Evolutionary conservation across 805 yeast genomes (phyloP), one percentile per base, ranked within the genome.

Genomic region (Komagataella phaffii): DNA sequence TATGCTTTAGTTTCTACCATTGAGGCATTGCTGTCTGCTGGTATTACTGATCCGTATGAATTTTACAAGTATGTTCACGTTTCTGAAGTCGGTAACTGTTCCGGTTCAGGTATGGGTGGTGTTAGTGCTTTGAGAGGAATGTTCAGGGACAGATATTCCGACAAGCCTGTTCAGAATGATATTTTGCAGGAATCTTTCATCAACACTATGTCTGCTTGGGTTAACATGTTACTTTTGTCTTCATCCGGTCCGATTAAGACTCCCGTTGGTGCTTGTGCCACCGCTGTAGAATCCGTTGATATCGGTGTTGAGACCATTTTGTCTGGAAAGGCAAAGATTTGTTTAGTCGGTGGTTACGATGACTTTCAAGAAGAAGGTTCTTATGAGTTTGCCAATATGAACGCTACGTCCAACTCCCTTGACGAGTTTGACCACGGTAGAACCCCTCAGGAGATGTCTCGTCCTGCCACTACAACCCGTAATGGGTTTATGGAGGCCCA

Each of bases 61-160:
- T 88, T 95, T 78, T 93, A 93, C 79, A 84, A 91, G 73, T 95
- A 93, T 67, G 96, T 95, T 50, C 99, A 93, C 69, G 95, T 93
- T 53, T 89, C 98, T 48, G 98, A 93, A 72, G 89, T 93, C 60
- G 99, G 99, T 75, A 95, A 91, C 80, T 90, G 98, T 79, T 85
- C 96, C 49, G 99, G 99, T 75, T 89, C 97, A 53, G 99, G 99
- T 81, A 91, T 93, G 96, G 99, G 99, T 73, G 99, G 99, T 84
- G 95, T 91, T 62, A 68, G 85, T 60, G 99, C 99, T 51, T 73
- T 93, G 65, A 87, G 95, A 69, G 97, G 96, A 61, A 93, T 93
- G 98, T 93, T 89, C 77, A 89, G 79, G 71, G 96, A 91, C 65
- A 83, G 99, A 74, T 93, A 77, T 74, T 74, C 80, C 60, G 99